These are phyloP conservation scores for Claviceps paspali DNA, from an alignment of 2,329 filamentous ascomycete species.

Conservation along the genomic window DNA sequence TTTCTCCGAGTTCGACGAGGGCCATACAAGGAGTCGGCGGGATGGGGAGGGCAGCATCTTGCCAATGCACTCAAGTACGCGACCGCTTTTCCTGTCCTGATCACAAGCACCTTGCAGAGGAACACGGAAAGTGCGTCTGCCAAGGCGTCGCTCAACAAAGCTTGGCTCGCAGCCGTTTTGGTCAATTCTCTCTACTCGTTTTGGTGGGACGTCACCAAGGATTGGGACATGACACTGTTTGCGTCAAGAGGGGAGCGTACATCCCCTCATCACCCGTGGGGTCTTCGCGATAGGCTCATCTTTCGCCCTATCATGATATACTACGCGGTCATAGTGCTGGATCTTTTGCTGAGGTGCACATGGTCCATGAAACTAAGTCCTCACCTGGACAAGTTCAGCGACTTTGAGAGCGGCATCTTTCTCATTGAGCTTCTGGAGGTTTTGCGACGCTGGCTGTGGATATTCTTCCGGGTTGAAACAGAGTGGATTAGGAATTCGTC, in stretches of 20 bases:
- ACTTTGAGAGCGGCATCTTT: constrained; percentile 81
- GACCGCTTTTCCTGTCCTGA: constrained; percentile 84
- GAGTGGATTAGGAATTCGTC: constrained; percentile 59
- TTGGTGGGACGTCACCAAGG: constrained; percentile 93
- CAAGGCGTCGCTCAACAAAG: constrained; percentile 30
- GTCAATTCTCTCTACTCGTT: constrained; percentile 90
- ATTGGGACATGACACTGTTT: constrained; percentile 90
- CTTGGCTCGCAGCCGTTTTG: constrained; percentile 58
- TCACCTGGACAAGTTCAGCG: constrained; percentile 67
- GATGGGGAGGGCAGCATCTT: constrained; percentile 74
- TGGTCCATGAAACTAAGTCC: constrained; percentile 83
- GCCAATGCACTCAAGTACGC: constrained; percentile 92
- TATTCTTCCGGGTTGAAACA: constrained; percentile 88
- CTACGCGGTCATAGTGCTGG: constrained; percentile 64
- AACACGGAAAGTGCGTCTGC: constrained; percentile 31
- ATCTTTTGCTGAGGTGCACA: constrained; percentile 71
- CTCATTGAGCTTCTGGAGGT: constrained; percentile 78
- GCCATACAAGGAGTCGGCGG: constrained; percentile 38
- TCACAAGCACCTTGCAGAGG: constrained; percentile 61
- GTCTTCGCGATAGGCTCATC: constrained; percentile 57
- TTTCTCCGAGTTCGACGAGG: constrained; percentile 54
- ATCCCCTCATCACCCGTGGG: constrained; percentile 55
- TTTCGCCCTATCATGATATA: constrained; percentile 63
- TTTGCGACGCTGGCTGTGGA: constrained; percentile 84
- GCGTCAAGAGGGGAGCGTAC: constrained; percentile 40